Conservation (phyloP, 345 rosid species). For the Cochlearia excelsa region DNA sequence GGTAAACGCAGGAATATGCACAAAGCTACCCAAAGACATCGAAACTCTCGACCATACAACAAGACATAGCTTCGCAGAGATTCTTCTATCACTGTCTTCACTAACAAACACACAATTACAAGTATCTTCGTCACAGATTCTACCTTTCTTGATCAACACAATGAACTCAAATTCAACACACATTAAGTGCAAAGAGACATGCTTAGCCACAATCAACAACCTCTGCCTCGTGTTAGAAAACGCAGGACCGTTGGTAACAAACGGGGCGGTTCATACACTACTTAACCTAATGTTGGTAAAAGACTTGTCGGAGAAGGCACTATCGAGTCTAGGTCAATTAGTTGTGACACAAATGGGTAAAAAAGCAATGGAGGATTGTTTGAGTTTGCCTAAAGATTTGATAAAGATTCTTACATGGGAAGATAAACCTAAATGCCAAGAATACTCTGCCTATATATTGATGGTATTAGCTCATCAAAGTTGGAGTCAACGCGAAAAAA, state of each 20-base stretch:
- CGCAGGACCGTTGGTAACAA: conserved; percentile 52
- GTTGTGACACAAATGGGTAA: conserved; percentile 78
- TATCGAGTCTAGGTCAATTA: conserved; percentile 69
- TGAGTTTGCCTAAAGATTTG: conserved; percentile 52
- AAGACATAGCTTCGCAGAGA: conserved; percentile 50
- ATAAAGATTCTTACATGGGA: conserved; percentile 89
- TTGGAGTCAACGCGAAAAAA: conserved; percentile 59
- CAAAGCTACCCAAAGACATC: conserved; percentile 55
- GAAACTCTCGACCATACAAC: conserved; percentile 50
- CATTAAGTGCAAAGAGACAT: conserved; percentile 50
- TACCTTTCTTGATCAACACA: conserved; percentile 50
- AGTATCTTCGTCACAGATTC: conserved; percentile 41
- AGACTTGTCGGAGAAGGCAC: conserved; percentile 59
- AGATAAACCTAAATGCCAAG: conserved; percentile 80
- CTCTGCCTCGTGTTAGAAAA: conserved; percentile 63
- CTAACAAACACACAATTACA: conserved; percentile 50
- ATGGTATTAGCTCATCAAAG: conserved; percentile 91
- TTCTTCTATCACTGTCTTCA: conserved; percentile 61
- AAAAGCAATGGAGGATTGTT: conserved; percentile 60
- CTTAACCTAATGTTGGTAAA: conserved; percentile 46
- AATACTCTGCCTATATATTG: conserved; percentile 64
- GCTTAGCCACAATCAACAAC: conserved; percentile 55
- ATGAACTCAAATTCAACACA: conserved; percentile 49
- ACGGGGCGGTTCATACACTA: conserved; percentile 51
- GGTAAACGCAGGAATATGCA: conserved; percentile 72